Evolutionary conservation across 106 monocot genomes (phyloP).

Genomic region (Gastrodia elata): DNA sequence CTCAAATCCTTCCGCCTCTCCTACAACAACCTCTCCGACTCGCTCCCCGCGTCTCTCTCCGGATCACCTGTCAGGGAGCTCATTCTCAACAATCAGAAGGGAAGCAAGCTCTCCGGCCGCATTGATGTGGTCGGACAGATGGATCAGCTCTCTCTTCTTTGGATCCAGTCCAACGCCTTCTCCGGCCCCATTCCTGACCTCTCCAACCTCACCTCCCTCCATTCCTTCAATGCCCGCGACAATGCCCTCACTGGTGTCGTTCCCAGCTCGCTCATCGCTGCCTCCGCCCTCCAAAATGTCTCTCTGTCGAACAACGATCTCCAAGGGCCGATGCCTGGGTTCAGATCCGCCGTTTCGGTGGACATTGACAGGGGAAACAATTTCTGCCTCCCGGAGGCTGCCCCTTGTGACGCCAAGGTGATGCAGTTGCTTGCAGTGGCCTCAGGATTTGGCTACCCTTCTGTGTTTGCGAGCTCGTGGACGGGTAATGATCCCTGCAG

Average conservation of each 20-base stretch:
- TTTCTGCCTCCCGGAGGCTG: constrained; percentile 38
- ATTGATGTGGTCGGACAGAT: constrained; percentile 52
- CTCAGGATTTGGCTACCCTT: constrained; percentile 60
- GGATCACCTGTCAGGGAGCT: constrained; percentile 29
- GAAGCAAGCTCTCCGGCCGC: constrained; percentile 37
- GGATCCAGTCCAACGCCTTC: constrained; percentile 75
- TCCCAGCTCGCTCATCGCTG: constrained; percentile 29
- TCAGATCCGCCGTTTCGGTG: constrained; percentile 10
- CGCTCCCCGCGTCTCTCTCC: constrained; percentile 31
- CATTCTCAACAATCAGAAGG: constrained; percentile 58
- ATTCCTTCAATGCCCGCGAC: constrained; percentile 50
- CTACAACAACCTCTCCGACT: constrained; percentile 54
- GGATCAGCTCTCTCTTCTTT: constrained; percentile 35
- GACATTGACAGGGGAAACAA: constrained; percentile 56
- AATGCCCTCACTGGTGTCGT: constrained; percentile 68
- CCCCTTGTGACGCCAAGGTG: constrained; percentile 52
- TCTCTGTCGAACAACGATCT: constrained; percentile 66
- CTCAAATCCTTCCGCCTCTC: constrained; percentile 44
- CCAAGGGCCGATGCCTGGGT: constrained; percentile 63
- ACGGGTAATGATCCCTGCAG: constrained; percentile 11
- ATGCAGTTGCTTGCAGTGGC: constrained; percentile 48
- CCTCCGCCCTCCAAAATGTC: constrained; percentile 26
- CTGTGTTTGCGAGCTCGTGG: constrained; percentile 40
- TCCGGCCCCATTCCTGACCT: constrained; percentile 83
- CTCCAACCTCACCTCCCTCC: constrained; percentile 43